Evolutionary conservation across 2,329 filamentous ascomycete species (phyloP).

Genomic region (Trichoderma cornu-damae): DNA sequence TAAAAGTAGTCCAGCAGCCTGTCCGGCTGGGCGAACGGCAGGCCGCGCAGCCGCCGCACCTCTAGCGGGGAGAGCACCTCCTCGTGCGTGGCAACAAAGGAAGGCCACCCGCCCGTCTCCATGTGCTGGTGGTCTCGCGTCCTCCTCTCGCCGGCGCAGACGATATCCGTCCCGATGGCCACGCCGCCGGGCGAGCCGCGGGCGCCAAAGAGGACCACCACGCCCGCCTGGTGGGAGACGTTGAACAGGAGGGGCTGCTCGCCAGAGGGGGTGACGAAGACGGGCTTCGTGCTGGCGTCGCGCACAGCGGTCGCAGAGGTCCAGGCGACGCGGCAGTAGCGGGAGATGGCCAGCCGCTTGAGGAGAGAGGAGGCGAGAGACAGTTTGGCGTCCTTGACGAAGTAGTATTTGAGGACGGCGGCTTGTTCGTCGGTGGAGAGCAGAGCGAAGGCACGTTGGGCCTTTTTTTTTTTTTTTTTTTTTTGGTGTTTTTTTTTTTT

Average conservation of each 20-base stretch:
- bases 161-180: slow-evolving; percentile 68
- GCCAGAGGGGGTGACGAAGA: slow-evolving; percentile 46
- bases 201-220: slow-evolving; percentile 62
- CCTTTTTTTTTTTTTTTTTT: slow-evolving; percentile 41
- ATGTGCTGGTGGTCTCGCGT: slow-evolving; percentile 57
- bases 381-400: slow-evolving; percentile 69
- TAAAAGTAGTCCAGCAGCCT: slow-evolving; percentile 67
- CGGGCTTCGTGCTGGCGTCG: slow-evolving; percentile 50
- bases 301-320: slow-evolving; percentile 50
- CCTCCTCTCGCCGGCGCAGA: slow-evolving; percentile 65
- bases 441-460: slow-evolving; percentile 49
- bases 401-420: slow-evolving; percentile 56
- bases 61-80: slow-evolving; percentile 64
- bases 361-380: slow-evolving; percentile 66
- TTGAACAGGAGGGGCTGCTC: slow-evolving; percentile 60
- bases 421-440: slow-evolving; percentile 52
- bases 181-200: slow-evolving; percentile 29
- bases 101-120: slow-evolving; percentile 53
- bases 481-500: too few species aligned
- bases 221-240: slow-evolving; percentile 70
- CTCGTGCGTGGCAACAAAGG: slow-evolving; percentile 66
- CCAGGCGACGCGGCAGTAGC: slow-evolving; percentile 57
- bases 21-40: slow-evolving; percentile 38
- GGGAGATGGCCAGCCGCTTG: slow-evolving; percentile 64
- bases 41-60: slow-evolving; percentile 53